Evolutionary conservation across 2,329 filamentous ascomycete species (phyloP), one percentile per base, ranked within the genome.

Genomic region (Aureobasidium vineae): DNA sequence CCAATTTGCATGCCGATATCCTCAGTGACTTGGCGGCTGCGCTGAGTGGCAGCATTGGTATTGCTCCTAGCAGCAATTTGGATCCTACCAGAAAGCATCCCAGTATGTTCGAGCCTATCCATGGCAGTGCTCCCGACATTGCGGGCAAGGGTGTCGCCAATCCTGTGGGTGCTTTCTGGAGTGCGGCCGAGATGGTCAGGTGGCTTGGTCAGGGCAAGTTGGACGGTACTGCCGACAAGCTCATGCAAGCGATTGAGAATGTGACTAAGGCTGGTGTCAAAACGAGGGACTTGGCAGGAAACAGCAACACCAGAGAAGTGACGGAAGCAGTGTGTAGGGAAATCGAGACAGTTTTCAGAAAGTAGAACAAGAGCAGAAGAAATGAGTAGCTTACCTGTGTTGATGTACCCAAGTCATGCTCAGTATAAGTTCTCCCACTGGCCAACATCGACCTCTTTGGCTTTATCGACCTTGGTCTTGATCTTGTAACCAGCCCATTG

Each of bases 91-190:
- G 84, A 16, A 72, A 80, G 69, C 83, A 85, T 67, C 85, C 85
- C 0, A 85, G 82, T 67, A 83, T 88, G 78, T 88, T 87, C 68
- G 85, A 88, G 76, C 52, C 63, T 13, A 66, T 65, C 21, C 86
- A 88, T 69, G 86, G 86, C 11, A 86, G 82, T 33, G 86, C 86
- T 0, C 86, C 85, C 3, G 87, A 89, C 69, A 88, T 89, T 65
- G 84, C 84, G 0, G 86, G 87, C 3, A 84, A 85, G 71, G 86
- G 85, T 0, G 79, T 86, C 33, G 85, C 86, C 0, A 88, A 88
- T 71, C 86, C 86, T 0, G 81, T 89, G 0, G 87, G 84, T 7
- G 87, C 86, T 7, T 88, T 89, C 73, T 90, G 88, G 88, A 88
- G 86, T 0, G 87, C 85, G 0, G 86, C 87, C 5, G 88, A 89